Evolutionary conservation across 1,139 yeast genomes (phyloP), one percentile per base, ranked within the genome.

Genomic region (Pichia sp.): DNA sequence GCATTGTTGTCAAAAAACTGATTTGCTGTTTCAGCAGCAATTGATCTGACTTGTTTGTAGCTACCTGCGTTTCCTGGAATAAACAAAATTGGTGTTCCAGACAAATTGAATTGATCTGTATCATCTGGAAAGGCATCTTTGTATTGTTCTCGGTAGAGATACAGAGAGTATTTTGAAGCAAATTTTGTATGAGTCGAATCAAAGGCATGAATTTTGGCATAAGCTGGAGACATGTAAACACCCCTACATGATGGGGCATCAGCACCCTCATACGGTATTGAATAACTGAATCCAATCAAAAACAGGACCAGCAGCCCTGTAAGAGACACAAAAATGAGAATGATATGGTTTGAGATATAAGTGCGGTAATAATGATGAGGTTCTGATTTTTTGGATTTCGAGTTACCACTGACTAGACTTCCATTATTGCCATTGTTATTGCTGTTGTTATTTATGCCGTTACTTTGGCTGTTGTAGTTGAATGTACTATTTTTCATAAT

Each of bases 41-140:
- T 78, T 1, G 96, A 87, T 51, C 99, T 74, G 9, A 82, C 96
- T 68, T 95, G 99, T 59, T 83, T 80, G 67, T 82, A 90, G 58
- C 95, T 86, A 1, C 99, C 99, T 0, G 99, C 99, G 66, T 95
- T 95, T 0, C 99, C 99, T 0, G 99, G 99, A 40, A 95, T 86
- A 65, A 95, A 95, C 21, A 95, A 71, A 1, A 88, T 89, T 0
- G 99, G 99, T 1, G 85, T 77, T 0, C 98, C 99, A 48, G 76
- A 76, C 34, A 85, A 66, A 10, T 68, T 69, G 16, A 72, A 64
- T 10, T 69, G 45, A 13, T 71, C 70, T 25, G 68, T 65, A n/a
- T 66, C 66, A 18, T 70, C 64, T 7, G 40, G 87, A 82, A 49
- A 74, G 2, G 72, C 71, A 66, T 93, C 99, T 54, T 80, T 74